A percentile compares a stretch with the other conserved stretches of the same genome.
Conservation (phyloP, 1,284 basidiomycete species). For the Lentinus polychrous region DNA sequence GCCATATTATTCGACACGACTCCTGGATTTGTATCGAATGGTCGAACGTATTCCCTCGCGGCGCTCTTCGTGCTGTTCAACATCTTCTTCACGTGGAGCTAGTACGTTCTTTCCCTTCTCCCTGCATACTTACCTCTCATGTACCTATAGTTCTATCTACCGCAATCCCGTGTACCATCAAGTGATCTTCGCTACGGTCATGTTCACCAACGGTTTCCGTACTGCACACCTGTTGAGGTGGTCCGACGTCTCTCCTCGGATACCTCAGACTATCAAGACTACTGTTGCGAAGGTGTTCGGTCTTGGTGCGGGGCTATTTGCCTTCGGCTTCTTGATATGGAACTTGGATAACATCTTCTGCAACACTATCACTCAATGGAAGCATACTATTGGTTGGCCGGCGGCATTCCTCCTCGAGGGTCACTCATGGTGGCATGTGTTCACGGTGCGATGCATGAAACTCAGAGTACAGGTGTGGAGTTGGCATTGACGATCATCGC, state of each 20-base stretch:
- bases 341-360: constrained; percentile 70
- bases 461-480: neutral
- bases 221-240: constrained; percentile 42
- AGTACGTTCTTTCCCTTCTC: constrained; percentile 36
- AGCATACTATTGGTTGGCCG: constrained; percentile 53
- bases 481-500: neutral
- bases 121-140: neutral
- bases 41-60: constrained; percentile 30
- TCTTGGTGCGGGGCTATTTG: constrained; percentile 42
- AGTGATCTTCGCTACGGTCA: constrained; percentile 47
- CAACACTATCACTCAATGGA: constrained; percentile 44
- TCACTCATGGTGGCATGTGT: constrained; percentile 68
- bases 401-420: constrained; percentile 60
- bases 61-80: constrained; percentile 43
- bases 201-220: constrained; percentile 39
- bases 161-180: constrained; percentile 67
- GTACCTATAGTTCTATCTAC: constrained; percentile 37
- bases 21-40: constrained; percentile 38
- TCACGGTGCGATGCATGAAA: constrained; percentile 40
- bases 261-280: constrained; percentile 37
- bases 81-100: constrained; percentile 53
- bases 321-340: constrained; percentile 58
- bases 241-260: constrained; percentile 31
- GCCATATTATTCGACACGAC: constrained; percentile 52
- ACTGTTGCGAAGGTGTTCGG: constrained; percentile 37